These are phyloP conservation scores for Ailanthus altissimus DNA, from an alignment of 345 rosid genomes.

Conservation along the genomic window DNA sequence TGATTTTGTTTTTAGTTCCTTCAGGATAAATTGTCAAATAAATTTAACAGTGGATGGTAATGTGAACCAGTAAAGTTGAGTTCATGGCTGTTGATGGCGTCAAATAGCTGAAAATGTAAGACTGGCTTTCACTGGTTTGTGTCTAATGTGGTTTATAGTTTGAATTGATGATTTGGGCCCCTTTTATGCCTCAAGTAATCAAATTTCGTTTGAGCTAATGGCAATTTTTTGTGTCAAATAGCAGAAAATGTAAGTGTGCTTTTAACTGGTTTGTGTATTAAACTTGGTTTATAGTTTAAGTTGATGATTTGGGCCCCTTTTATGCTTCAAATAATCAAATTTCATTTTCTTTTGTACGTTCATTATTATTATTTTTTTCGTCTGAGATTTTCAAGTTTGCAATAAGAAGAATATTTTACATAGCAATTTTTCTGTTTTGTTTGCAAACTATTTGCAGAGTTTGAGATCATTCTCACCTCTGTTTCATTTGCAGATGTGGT, in stretches of 20 bases:
- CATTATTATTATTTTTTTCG: no score
- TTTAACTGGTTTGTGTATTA: not conserved
- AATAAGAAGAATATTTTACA: not conserved
- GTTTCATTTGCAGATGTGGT: slow-evolving; percentile 20
- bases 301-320: not conserved
- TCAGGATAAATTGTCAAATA: not conserved
- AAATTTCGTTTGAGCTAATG: no score
- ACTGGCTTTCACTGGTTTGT: not conserved
- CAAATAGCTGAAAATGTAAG: slow-evolving; percentile 4
- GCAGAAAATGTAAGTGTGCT: slow-evolving; percentile 8
- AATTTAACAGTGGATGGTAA: not conserved
- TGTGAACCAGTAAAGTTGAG: not conserved
- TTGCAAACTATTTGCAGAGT: not conserved
- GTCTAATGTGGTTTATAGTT: not conserved
- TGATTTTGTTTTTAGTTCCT: not conserved
- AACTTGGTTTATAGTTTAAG: not conserved
- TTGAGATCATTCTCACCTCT: not conserved
- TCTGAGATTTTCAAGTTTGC: not conserved
- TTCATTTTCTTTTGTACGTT: not conserved
- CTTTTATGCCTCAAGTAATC: not conserved
- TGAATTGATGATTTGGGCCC: not conserved
- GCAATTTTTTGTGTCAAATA: no score
- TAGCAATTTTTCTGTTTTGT: not conserved
- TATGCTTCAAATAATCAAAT: not conserved
- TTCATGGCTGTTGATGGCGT: not conserved